Base-by-base conservation (phyloP, 495 filamentous ascomycete species). In the Tuber magnatum region DNA sequence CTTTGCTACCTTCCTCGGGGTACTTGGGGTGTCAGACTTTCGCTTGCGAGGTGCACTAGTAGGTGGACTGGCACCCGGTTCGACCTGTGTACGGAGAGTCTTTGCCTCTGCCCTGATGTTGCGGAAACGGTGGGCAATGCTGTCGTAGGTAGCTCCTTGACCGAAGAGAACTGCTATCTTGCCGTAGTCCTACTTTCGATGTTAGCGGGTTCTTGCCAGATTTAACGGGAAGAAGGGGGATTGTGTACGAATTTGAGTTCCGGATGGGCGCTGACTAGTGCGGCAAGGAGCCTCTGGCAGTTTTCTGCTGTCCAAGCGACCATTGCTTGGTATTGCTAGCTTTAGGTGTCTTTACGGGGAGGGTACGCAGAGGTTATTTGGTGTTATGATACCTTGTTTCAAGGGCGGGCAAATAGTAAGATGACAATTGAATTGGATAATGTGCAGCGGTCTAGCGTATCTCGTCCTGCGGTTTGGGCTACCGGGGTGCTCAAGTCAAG, bases 101-200 rank as follows among this genome's bases (percentile, higher is more conserved):
- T 81, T 81, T 32, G 79, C 80, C 16, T 76, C 74, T 16, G 71
- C 76, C 46, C 76, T 81, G 44, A 81, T 73, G 12, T 42, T 71
- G 14, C 80, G 69, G 28, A 73, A 81, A 32, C 80, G 80, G 65
- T 73, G 75, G 41, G 74, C 76, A 44, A 81, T 81, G 3, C 71
- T 79, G n/a, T 81, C 80, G 41, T 81, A 79, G 38, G 80, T 81
- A 61, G 80, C 74, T 10, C 80, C 80, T 70, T 81, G 76, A 2
- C 80, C 80, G 65, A 81, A 81, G 73, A 74, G 73, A 18, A 74
- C 78, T 39, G 80, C 80, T n/a, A 81, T 78, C n/a, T 35, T 39
- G 28, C 74, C 74, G 68, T 78, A 79, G 56, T 81, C 81, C 80
- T 81, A 3, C 20, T 40, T 32, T 40, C 16, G 18, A 35, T 38